These are phyloP conservation scores for Emmonsiellopsis sp. DNA, from an alignment of 2,329 filamentous ascomycete species.

Conservation along the genomic window DNA sequence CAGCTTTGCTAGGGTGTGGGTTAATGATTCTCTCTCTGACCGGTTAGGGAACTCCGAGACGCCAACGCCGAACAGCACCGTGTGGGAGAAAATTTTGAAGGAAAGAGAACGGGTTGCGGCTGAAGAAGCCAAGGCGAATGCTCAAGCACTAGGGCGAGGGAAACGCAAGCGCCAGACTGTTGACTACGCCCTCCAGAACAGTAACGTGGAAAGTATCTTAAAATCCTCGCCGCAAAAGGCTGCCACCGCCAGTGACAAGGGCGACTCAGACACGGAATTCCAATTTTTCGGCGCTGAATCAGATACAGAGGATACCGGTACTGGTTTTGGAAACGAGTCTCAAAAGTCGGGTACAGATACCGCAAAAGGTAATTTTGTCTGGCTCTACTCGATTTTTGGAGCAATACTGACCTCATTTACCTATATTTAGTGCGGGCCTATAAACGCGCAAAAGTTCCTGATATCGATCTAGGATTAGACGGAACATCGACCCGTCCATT, in stretches of 20 bases:
- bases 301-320: constrained; percentile 21
- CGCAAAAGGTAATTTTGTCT: not conserved
- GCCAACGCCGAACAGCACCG: constrained; percentile 52
- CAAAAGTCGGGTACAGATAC: constrained; percentile 1
- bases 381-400: not conserved
- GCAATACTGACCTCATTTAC: not conserved
- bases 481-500: constrained; percentile 4
- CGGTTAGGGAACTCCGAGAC: constrained; percentile 48
- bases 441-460: constrained; percentile 25
- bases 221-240: constrained; percentile 7
- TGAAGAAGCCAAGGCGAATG: constrained; percentile 58
- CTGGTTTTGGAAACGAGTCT: constrained; percentile 15
- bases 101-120: constrained; percentile 71
- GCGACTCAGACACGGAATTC: constrained; percentile 10
- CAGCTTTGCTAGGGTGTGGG: constrained; percentile 85
- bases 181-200: constrained; percentile 36
- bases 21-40: constrained; percentile 67
- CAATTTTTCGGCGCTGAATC: constrained; percentile 13
- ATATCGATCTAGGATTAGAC: constrained; percentile 2
- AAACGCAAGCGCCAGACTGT: constrained; percentile 57
- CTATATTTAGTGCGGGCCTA: constrained; percentile 26
- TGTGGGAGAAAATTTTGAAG: constrained; percentile 86
- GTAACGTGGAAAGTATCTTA: constrained; percentile 17
- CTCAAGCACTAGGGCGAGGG: constrained; percentile 75
- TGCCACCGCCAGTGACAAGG: not conserved